Evolutionary conservation across 2,329 filamentous ascomycete genomes (phyloP).

Genomic region (Monosporascus sp.): DNA sequence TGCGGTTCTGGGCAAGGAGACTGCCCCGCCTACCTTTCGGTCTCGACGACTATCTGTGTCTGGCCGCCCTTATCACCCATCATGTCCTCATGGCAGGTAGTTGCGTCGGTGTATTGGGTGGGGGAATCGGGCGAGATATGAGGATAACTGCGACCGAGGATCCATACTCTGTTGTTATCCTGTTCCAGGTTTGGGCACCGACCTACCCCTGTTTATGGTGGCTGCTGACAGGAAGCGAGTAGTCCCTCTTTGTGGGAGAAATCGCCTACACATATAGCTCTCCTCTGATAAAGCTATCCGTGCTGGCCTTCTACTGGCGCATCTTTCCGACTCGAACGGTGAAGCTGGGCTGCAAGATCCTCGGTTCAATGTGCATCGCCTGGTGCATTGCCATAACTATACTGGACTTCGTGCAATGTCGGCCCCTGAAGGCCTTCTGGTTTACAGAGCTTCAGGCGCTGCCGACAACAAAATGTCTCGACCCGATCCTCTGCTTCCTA

Average conservation of each 20-base stretch:
- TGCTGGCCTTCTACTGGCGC: conserved; percentile 5
- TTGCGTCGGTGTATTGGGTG: too few species aligned
- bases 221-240: too few species aligned
- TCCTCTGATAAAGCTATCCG: conserved; percentile 5
- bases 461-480: conserved; percentile 5
- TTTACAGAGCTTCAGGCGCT: conserved; percentile 2
- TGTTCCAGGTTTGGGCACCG: too few species aligned
- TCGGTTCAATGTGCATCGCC: conserved; percentile 2
- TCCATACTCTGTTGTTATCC: too few species aligned
- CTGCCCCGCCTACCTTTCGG: neutral
- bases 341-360: conserved; percentile 1
- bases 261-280: conserved; percentile 3
- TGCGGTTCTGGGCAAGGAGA: conserved; percentile 1
- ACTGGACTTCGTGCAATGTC: conserved; percentile 8
- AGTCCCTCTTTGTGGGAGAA: too few species aligned
- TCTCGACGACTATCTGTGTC: too few species aligned
- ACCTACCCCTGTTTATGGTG: too few species aligned
- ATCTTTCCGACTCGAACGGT: conserved; percentile 8
- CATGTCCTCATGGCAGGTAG: too few species aligned
- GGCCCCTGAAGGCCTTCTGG: conserved; percentile 10
- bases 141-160: too few species aligned
- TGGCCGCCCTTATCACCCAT: too few species aligned
- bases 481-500: conserved; percentile 6
- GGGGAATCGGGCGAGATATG: too few species aligned
- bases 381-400: conserved; percentile 8